Evolutionary conservation across 345 rosid species (phyloP).

Genomic region (Bruguiera gymnorhiza): DNA sequence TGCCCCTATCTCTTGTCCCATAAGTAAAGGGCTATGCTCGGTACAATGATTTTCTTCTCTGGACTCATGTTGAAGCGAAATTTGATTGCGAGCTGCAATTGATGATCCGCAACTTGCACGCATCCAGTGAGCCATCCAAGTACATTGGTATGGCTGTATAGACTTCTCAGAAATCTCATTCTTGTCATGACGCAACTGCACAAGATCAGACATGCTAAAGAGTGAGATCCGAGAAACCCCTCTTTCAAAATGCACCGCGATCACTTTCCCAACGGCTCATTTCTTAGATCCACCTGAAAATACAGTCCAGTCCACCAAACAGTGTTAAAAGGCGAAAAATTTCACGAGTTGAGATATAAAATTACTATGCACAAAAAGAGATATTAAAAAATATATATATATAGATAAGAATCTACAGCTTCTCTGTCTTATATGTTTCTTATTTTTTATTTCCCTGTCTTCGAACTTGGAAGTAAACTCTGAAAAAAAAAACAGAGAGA

Average conservation of each 20-base stretch:
- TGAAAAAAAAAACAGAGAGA: too few relatives aligned
- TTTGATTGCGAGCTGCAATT: slow-evolving; percentile 13
- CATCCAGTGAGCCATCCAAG: slow-evolving; percentile 73
- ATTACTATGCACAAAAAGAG: too few relatives aligned
- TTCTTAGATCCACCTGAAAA: slow-evolving; percentile 25
- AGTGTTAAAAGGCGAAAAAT: slow-evolving; percentile 3
- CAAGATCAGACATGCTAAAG: slow-evolving; percentile 40
- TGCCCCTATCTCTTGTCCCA: neutral
- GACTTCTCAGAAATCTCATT: slow-evolving; percentile 28
- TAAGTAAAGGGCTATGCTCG: slow-evolving; percentile 2
- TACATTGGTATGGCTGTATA: slow-evolving; percentile 37
- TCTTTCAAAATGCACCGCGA: neutral
- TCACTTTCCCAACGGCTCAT: slow-evolving; percentile 13
- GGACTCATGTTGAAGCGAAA: slow-evolving; percentile 4
- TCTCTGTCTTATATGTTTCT: too few relatives aligned
- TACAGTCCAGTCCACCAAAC: slow-evolving; percentile 14
- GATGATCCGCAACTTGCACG: slow-evolving; percentile 23
- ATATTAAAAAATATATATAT: too few relatives aligned
- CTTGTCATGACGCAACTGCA: slow-evolving; percentile 21
- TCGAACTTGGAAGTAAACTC: too few relatives aligned
- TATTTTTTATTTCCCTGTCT: too few relatives aligned
- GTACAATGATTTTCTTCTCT: slow-evolving; percentile 12
- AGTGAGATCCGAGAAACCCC: too few relatives aligned
- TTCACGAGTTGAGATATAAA: too few relatives aligned
- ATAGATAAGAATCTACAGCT: too few relatives aligned